Evolutionary conservation across 2,329 filamentous ascomycete genomes (phyloP), one percentile per base, ranked within the genome.

Genomic region (Cladosporium phlei): DNA sequence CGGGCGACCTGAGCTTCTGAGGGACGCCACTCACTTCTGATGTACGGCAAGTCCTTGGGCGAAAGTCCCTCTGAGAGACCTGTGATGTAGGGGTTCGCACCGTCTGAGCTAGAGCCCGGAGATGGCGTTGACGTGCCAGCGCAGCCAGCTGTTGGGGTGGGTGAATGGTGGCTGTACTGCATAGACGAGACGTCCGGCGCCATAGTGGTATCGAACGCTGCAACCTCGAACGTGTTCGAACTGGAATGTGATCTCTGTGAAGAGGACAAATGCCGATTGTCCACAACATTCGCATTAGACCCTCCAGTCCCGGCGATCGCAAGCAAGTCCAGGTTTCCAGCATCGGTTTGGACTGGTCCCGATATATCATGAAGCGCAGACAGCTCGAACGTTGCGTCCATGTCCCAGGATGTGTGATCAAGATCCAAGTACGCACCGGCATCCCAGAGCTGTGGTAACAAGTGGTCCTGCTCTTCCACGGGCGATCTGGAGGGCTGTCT

Each of bases 1-100:
- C 53, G 55, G 14, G 48, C 43, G 14, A 66, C 55, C 50, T 70
- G 67, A 2, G 40, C 29, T 0, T 51, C 3, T 11, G 45, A 47
- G 11, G 63, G 66, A 32, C 44, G 55, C 65, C 63, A 69, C 30
- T 59, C 51, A 17, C 60, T 57, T 12, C 59, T 55, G 22, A 55
- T 46, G 22, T 44, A 53, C 12, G 38, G 47, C 34, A 52, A 42
- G 29, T 56, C 50, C 16, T 40, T 34, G 3, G 28, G 25, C 10
- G 37, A 25, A 14, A 35, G 17, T 11, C 29, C 37, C 9, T 28
- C 37, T 27, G 45, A 17, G 9, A 27, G 27, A 11, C 25, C n/a
- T 25, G 37, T 16, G 11, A 11, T 11, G 20, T 19, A 9, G 1
- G n/a, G 12, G 6, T 22, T 38, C 5, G 21, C 4, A 16, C 34